These are phyloP conservation scores for Mycena alexandri DNA, from an alignment of 768 basidiomycete genomes.

Conservation along the genomic window DNA sequence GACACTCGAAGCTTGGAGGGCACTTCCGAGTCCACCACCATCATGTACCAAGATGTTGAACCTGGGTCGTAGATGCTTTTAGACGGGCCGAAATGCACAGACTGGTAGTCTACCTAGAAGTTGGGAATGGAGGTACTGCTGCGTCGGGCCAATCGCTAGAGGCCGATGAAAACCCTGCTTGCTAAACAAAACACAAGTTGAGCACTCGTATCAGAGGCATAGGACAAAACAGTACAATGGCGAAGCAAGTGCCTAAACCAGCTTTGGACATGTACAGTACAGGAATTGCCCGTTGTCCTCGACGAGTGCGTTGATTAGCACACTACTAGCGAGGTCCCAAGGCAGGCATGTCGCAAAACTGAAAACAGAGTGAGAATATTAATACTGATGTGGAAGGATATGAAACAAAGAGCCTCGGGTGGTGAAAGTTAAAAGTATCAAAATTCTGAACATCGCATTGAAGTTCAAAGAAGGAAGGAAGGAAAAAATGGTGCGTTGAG, in stretches of 20 bases:
- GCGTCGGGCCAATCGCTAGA: slow-evolving; percentile 5
- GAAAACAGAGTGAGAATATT: too few relatives aligned
- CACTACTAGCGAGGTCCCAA: neutral
- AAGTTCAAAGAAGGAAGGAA: neutral
- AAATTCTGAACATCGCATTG: neutral
- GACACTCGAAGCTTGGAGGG: too few relatives aligned
- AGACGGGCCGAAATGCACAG: too few relatives aligned
- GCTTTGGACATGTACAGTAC: neutral
- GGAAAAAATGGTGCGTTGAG: neutral
- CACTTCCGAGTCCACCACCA: too few relatives aligned
- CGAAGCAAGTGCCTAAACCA: slow-evolving; percentile 1
- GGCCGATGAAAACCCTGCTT: neutral
- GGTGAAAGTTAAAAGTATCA: neutral
- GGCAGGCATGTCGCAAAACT: neutral
- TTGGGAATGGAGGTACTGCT: too few relatives aligned
- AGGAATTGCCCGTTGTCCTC: neutral
- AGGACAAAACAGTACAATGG: neutral
- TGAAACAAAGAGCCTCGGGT: too few relatives aligned
- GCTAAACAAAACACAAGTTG: neutral
- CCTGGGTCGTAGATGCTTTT: too few relatives aligned
- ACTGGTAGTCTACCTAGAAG: too few relatives aligned
- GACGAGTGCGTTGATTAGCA: neutral
- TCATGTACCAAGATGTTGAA: too few relatives aligned
- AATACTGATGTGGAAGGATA: too few relatives aligned
- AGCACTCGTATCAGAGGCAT: neutral